These are phyloP conservation scores for Clonostachys rosea DNA, from an alignment of 2,329 filamentous ascomycete genomes.

Conservation along the genomic window DNA sequence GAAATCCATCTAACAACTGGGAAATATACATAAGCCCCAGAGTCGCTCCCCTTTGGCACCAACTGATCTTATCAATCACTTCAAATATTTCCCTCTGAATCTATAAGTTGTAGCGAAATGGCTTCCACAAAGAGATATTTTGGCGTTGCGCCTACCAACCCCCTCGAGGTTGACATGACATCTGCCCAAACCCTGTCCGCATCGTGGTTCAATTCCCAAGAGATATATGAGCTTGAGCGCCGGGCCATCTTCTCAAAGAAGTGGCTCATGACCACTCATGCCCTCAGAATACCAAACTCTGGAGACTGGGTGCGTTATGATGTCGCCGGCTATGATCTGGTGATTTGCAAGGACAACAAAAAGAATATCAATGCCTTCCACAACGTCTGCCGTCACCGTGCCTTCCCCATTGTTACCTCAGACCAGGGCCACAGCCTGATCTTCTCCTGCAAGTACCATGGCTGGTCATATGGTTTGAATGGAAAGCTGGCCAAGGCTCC, in stretches of 20 bases:
- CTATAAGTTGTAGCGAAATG: constrained; percentile 4
- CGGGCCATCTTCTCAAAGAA: constrained; percentile 46
- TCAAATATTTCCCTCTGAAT: background rate
- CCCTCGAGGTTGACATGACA: background rate
- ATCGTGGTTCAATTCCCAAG: constrained; percentile 23
- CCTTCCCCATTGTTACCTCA: constrained; percentile 51
- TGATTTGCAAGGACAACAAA: constrained; percentile 45
- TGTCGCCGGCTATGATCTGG: constrained; percentile 50
- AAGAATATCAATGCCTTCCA: constrained; percentile 56
- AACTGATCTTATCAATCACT: background rate
- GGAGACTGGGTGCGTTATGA: constrained; percentile 55
- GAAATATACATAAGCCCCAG: no score
- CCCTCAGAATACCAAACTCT: constrained; percentile 8
- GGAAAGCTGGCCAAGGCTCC: constrained; percentile 57
- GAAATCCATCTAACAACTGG: no score
- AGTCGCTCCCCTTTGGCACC: background rate
- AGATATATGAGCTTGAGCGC: constrained; percentile 46
- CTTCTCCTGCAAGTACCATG: constrained; percentile 57
- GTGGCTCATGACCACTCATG: constrained; percentile 31
- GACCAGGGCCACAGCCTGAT: constrained; percentile 45
- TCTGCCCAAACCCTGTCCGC: constrained; percentile 11
- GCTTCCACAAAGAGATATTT: constrained; percentile 23
- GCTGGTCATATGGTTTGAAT: constrained; percentile 55
- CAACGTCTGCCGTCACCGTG: constrained; percentile 58
- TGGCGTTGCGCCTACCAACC: constrained; percentile 14